These are phyloP conservation scores for Raddia guianensis DNA, from an alignment of 176 grass and related monocot species.

Conservation along the genomic window DNA sequence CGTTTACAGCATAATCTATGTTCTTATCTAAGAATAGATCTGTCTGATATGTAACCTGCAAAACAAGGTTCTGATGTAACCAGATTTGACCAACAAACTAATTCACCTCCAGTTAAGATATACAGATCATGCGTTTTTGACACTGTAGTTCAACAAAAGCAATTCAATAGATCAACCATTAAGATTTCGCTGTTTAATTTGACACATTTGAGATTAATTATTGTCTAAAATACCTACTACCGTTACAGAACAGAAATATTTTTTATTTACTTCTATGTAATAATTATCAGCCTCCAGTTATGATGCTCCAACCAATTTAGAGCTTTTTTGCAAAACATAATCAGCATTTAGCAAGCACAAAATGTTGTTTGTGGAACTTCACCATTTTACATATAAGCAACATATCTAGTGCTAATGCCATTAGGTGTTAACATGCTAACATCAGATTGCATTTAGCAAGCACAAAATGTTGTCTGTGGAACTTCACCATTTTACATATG, in stretches of 20 bases:
- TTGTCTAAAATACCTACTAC: neutral
- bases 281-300: neutral
- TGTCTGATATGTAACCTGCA: constrained; percentile 94
- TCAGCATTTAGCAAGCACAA: neutral
- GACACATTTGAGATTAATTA: constrained; percentile 8
- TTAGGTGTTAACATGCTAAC: too few relatives aligned
- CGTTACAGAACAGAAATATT: constrained; percentile 4
- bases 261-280: constrained; percentile 24
- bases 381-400: neutral
- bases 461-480: neutral
- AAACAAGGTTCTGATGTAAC: constrained; percentile 23
- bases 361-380: neutral
- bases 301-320: constrained; percentile 9
- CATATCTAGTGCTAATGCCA: too few relatives aligned
- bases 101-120: neutral
- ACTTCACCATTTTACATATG: neutral
- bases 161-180: constrained; percentile 16
- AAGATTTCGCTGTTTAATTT: constrained; percentile 32
- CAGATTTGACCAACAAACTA: neutral
- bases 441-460: neutral
- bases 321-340: constrained; percentile 6
- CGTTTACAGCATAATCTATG: constrained; percentile 95
- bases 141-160: neutral
- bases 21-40: constrained; percentile 96
- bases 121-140: too few relatives aligned